Evolutionary conservation across 2,329 filamentous ascomycete species (phyloP), one percentile per base, ranked within the genome.

Genomic region (Calycina herbarum): DNA sequence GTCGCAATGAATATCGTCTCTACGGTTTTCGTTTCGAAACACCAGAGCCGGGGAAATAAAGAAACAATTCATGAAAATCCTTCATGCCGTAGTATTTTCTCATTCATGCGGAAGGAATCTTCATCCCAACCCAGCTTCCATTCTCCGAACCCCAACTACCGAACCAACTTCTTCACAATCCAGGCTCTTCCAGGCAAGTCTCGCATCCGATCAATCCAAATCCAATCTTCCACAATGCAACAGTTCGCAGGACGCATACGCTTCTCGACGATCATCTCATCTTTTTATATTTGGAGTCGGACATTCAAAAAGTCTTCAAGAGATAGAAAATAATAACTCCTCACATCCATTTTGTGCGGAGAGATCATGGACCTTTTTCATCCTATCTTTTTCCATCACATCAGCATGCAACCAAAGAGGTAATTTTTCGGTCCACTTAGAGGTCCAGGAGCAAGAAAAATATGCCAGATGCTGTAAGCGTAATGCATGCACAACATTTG

Each of bases 311-410:
- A 51, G 45, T 24, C 45, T 24, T 5, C 20, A 24, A 51, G 7
- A 24, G 45, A 51, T 51, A 51, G 45, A 51, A 51, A 24, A 51
- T 51, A 13, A 24, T 51, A 10, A 51, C 45, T 51, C n/a, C 45
- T 51, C 42, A 45, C n/a, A 45, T 20, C 20, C 42, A 5, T 45
- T n/a, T 42, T 20, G 45, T 24, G n/a, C 5, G 1, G 20, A 24
- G 20, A 51, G 45, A 51, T 17, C n/a, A 27, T 40, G 58, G 58
- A 17, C n/a, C 35, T 13, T 60, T 45, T 60, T 60, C 58, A 45
- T 60, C 35, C 35, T 24, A 60, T 48, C 35, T 45, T 60, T 33
- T 59, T 58, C 20, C 57, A 29, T 35, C 17, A 35, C 57, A 33
- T 58, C 35, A 38, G 10, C 8, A 38, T 38, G 31, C 31, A 33